Evolutionary conservation across 192 early-diverging fungal genomes (phyloP).

Genomic region (Entophlyctis luteolus): DNA sequence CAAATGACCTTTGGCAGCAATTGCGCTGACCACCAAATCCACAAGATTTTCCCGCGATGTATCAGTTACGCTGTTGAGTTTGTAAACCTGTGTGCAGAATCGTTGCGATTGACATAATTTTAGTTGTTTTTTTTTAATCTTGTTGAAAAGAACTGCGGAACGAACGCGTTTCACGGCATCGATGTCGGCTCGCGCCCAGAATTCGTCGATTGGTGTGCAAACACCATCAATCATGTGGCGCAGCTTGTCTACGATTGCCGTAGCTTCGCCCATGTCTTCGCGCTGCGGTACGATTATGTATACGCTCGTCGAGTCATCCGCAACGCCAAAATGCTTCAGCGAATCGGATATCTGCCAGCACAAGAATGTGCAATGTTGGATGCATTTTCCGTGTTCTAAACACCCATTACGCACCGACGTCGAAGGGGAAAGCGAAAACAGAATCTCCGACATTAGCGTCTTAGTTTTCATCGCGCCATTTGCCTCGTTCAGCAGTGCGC

Average conservation of each 20-base stretch:
- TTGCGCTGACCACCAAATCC: not conserved
- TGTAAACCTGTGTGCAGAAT: constrained; percentile 3
- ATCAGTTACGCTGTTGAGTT: not conserved
- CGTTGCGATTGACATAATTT: not conserved
- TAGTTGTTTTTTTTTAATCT: not conserved
- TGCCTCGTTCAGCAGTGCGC: constrained; percentile 28
- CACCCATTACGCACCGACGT: constrained; percentile 30
- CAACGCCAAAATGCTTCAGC: constrained; percentile 32
- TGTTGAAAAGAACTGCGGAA: not conserved
- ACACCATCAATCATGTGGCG: not conserved
- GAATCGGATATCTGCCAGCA: constrained; percentile 31
- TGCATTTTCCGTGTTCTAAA: not conserved
- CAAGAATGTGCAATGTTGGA: not conserved
- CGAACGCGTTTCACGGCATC: not conserved
- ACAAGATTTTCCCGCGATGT: not conserved
- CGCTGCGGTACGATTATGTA: constrained; percentile 20
- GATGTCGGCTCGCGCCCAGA: not conserved
- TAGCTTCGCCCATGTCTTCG: constrained; percentile 1
- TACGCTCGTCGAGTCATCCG: constrained; percentile 21
- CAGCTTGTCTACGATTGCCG: not conserved
- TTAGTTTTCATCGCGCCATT: constrained; percentile 35
- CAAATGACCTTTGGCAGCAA: constrained; percentile 10
- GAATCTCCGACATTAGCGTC: constrained; percentile 37
- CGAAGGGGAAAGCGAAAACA: constrained; percentile 42
- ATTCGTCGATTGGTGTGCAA: not conserved